Percentiles rank a stretch among this genome's conserved stretches.
Conservation (phyloP, 176 grass and related monocot species). For the Cenchrus purpureus region DNA sequence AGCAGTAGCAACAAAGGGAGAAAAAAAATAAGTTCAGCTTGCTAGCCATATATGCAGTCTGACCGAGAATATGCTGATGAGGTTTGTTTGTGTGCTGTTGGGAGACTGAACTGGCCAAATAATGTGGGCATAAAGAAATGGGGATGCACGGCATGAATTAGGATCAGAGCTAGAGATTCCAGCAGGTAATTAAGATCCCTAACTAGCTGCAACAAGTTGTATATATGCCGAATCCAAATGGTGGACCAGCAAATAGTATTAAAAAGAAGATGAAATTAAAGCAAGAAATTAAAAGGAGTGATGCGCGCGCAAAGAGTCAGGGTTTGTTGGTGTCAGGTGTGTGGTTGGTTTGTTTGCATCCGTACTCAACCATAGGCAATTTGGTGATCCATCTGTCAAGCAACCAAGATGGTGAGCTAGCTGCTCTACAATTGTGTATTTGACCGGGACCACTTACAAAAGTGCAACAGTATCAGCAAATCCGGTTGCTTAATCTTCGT, state of each 20-base stretch:
- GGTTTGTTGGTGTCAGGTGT: constrained; percentile 42
- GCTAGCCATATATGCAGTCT: neutral
- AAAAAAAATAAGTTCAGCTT: neutral
- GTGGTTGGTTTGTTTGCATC: neutral
- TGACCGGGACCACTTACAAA: neutral
- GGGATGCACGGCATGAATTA: neutral
- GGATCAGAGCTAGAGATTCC: neutral
- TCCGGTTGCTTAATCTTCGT: neutral
- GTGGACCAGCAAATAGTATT: neutral
- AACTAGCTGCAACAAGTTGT: neutral
- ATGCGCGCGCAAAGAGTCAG: neutral
- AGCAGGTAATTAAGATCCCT: neutral
- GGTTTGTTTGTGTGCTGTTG: neutral
- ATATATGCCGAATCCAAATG: constrained; percentile 14
- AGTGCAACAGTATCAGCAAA: neutral
- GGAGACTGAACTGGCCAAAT: neutral
- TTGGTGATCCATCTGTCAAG: neutral
- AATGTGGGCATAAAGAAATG: constrained; percentile 1
- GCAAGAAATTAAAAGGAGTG: neutral
- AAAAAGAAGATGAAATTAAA: neutral
- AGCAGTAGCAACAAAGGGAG: neutral
- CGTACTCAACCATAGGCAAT: constrained; percentile 9
- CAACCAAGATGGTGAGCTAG: neutral
- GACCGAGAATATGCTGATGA: neutral
- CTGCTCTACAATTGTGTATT: neutral